phyloP scores from a whole-genome alignment of 108 stramenopile species.

The Aurantiochytrium sp. region DNA sequence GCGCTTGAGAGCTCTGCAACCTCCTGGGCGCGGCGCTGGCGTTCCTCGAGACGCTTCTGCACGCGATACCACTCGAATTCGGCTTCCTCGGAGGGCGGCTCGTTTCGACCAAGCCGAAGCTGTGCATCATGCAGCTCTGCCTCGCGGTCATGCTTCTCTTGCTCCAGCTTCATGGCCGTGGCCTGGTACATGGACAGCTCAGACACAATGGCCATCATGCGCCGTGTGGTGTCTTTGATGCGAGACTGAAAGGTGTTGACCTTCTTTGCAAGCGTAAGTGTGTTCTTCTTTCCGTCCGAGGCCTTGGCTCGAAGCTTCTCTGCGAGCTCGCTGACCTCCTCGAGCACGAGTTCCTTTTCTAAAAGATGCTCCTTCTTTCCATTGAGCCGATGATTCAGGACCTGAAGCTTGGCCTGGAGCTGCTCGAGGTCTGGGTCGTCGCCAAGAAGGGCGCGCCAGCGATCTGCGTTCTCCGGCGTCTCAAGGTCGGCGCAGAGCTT shows the following conservation, averaged over 20 bases:
- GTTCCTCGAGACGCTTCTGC: slow-evolving; percentile 1
- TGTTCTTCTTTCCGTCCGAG: slow-evolving; percentile 24
- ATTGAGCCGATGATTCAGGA: slow-evolving; percentile 46
- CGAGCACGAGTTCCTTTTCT: slow-evolving; percentile 57
- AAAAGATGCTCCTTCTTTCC: slow-evolving; percentile 45
- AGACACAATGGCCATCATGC: slow-evolving; percentile 54
- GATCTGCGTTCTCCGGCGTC: slow-evolving; percentile 38
- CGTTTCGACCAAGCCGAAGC: slow-evolving; percentile 24
- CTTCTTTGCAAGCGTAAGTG: slow-evolving; percentile 32
- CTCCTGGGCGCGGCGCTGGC: too few species aligned
- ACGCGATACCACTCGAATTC: slow-evolving; percentile 29
- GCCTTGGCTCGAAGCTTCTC: slow-evolving; percentile 42
- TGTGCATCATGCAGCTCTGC: slow-evolving; percentile 38
- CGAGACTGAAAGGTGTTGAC: slow-evolving; percentile 45
- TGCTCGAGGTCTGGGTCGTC: slow-evolving; percentile 46
- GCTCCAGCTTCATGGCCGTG: slow-evolving; percentile 52
- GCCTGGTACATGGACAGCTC: slow-evolving; percentile 65
- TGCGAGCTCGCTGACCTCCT: slow-evolving; percentile 46
- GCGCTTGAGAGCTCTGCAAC: too few species aligned
- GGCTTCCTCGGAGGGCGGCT: slow-evolving; percentile 50
- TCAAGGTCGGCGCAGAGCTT: slow-evolving; percentile 46
- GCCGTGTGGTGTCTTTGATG: slow-evolving; percentile 38
- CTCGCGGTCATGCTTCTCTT: slow-evolving; percentile 40
- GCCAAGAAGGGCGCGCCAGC: slow-evolving; percentile 50
- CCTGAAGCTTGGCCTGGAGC: slow-evolving; percentile 39